Base-by-base conservation (phyloP, 371 early-diverging fungal genomes). In the Mortierella sp. region DNA sequence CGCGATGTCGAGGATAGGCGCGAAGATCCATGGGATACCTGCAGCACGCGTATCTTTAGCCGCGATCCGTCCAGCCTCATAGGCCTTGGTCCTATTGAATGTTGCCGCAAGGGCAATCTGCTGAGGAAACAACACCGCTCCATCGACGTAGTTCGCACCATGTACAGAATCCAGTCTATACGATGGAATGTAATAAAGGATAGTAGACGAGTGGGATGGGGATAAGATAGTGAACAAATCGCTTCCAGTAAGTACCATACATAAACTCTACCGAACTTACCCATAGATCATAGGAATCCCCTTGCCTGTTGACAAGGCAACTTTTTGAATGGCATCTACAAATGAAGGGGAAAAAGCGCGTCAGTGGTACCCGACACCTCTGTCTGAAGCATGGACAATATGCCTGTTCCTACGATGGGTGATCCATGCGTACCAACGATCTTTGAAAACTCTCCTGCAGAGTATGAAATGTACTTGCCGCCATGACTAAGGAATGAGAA, bases 101-200 rank as follows among this genome's bases (percentile, higher is more conserved):
- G 85, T 83, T 1, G 86, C 86, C 1, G 83, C 86, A 9, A 79
- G 70, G 34, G 76, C 82, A 12, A 81, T 80, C 43, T 82, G 78
- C 14, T 82, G 78, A 0, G 85, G 84, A 67, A 85, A 83, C 34
- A 85, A 40, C 1, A 73, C 67, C 4, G 81, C 79, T 9, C 83
- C 82, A 63, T 81, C 84, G 25, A 90, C 82, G 51, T 85, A 89
- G 61, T 88, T 86, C 5, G 91, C 91, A 16, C 91, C 91, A 54
- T 89, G 87, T 12, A 90, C 86, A 17, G 88, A 84, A 65, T 90
- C 89, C 25, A 90, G 61, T 0, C 88, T 74, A 49, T 19, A n/a
- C n/a, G n/a, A n/a, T n/a, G n/a, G 7, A 16, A 19, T 6, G 45
- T 6, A 6, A 16, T 17, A 6, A 16, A 19, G 19, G 10, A 39